phyloP scores from a whole-genome alignment of 2,329 filamentous ascomycete genomes.

The Pseudocercospora musae region DNA sequence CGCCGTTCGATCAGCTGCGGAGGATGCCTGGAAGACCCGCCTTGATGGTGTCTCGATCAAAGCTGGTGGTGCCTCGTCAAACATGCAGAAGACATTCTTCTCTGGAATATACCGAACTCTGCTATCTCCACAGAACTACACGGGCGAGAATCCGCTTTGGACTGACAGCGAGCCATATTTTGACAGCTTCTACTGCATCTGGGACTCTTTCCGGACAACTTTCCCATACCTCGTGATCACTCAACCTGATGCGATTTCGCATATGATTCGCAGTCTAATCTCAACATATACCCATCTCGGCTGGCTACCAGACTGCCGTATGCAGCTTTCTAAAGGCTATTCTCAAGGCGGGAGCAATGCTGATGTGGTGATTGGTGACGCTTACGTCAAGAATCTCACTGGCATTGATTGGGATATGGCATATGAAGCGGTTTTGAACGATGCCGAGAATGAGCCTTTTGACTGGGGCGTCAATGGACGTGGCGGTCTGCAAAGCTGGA shows the following conservation, averaged over 20 bases:
- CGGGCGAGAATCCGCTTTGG: conserved; percentile 67
- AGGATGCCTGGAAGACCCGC: conserved; percentile 39
- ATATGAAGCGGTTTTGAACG: conserved; percentile 67
- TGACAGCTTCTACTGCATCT: conserved; percentile 67
- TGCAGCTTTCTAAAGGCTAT: conserved; percentile 66
- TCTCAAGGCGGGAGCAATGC: conserved; percentile 48
- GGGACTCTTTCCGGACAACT: conserved; percentile 61
- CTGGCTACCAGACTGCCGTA: conserved; percentile 68
- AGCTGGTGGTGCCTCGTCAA: conserved; percentile 45
- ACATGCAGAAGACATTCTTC: conserved; percentile 55
- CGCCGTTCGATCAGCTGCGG: conserved; percentile 41
- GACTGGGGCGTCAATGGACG: conserved; percentile 69
- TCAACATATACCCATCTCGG: conserved; percentile 67
- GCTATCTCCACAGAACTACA: conserved; percentile 66
- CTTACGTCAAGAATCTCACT: conserved; percentile 61
- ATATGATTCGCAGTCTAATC: conserved; percentile 63
- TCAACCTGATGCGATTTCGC: conserved; percentile 59
- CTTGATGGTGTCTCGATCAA: conserved; percentile 37
- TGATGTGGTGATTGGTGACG: conserved; percentile 66
- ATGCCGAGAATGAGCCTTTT: conserved; percentile 65
- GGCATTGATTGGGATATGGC: conserved; percentile 64
- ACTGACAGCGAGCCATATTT: conserved; percentile 64
- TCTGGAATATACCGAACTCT: conserved; percentile 66
- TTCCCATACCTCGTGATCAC: conserved; percentile 63
- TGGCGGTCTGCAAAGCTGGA: conserved; percentile 69